These are phyloP conservation scores for Plectosphaerella cucumerina DNA, from an alignment of 2,329 filamentous ascomycete genomes.

Conservation along the genomic window DNA sequence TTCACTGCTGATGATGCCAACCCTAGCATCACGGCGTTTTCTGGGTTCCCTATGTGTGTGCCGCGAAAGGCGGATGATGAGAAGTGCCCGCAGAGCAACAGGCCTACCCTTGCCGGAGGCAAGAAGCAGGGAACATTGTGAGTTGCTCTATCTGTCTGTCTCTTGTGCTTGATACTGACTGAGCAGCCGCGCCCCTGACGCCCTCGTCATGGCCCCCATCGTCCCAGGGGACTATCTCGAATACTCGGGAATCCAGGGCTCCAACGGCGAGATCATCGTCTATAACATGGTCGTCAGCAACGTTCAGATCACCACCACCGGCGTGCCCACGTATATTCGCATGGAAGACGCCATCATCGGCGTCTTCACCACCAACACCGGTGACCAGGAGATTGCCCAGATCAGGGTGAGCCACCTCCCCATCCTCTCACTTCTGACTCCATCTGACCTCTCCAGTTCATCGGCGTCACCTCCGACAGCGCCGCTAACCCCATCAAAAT, in stretches of 20 bases:
- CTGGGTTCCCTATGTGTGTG: constrained; percentile 49
- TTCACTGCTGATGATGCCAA: constrained; percentile 43
- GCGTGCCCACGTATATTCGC: constrained; percentile 32
- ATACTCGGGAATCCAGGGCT: constrained; percentile 28
- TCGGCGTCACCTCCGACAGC: constrained; percentile 31
- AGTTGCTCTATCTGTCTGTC: neutral
- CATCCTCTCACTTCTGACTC: neutral
- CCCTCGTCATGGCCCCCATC: constrained; percentile 34
- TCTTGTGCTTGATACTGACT: neutral
- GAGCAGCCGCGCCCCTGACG: constrained; percentile 25
- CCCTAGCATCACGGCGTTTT: constrained; percentile 40
- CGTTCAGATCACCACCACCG: constrained; percentile 30
- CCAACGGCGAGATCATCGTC: constrained; percentile 25
- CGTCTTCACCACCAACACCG: constrained; percentile 25
- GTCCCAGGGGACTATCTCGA: constrained; percentile 34
- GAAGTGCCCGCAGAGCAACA: constrained; percentile 30
- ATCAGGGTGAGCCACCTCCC: constrained; percentile 10
- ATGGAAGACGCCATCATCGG: constrained; percentile 37
- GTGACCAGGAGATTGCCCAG: constrained; percentile 28
- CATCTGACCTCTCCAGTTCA: constrained; percentile 17
- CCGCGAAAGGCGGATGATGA: constrained; percentile 30
- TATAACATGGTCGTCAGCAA: constrained; percentile 30
- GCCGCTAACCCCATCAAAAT: constrained; percentile 24
- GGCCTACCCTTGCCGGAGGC: constrained; percentile 15
- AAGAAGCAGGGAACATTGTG: constrained; percentile 13